A percentile compares a stretch with the other conserved stretches of the same genome.
Evolutionary conservation across 2,329 filamentous ascomycete genomes (phyloP).

Genomic region (Coleophoma crateriformis): DNA sequence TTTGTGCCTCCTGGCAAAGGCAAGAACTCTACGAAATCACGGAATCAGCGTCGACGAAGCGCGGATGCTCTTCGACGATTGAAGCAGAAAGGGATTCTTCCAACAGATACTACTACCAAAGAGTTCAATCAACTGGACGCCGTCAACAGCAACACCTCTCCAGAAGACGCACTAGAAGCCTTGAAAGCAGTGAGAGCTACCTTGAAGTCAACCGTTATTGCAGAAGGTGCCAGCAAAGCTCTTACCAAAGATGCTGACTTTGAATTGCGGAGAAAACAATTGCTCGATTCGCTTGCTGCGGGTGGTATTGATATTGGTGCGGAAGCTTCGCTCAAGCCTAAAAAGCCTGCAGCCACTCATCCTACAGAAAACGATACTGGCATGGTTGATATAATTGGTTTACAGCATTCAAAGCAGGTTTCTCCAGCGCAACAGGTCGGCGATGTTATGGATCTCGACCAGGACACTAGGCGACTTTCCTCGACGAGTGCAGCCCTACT

Average conservation of each 20-base stretch:
- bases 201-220: not conserved
- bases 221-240: not conserved
- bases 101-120: conserved; percentile 40
- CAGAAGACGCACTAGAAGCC: conserved; percentile 16
- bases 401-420: not conserved
- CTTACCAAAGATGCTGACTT: conserved; percentile 32
- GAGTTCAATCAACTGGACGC: conserved; percentile 37
- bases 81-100: conserved; percentile 46
- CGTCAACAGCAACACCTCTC: conserved; percentile 10
- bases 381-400: not conserved
- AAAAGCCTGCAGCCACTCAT: not conserved
- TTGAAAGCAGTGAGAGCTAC: conserved; percentile 14
- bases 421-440: not conserved
- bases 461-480: not conserved
- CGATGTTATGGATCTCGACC: not conserved
- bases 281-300: conserved; percentile 43
- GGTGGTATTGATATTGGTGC: conserved; percentile 47
- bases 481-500: not conserved
- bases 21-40: conserved; percentile 40
- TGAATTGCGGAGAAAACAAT: conserved; percentile 41
- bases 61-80: conserved; percentile 43
- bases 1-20: conserved; percentile 40
- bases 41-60: conserved; percentile 48
- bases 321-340: conserved; percentile 4
- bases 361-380: not conserved